Evolutionary conservation across 768 basidiomycete species (phyloP).

Genomic region (Russula brevipes): DNA sequence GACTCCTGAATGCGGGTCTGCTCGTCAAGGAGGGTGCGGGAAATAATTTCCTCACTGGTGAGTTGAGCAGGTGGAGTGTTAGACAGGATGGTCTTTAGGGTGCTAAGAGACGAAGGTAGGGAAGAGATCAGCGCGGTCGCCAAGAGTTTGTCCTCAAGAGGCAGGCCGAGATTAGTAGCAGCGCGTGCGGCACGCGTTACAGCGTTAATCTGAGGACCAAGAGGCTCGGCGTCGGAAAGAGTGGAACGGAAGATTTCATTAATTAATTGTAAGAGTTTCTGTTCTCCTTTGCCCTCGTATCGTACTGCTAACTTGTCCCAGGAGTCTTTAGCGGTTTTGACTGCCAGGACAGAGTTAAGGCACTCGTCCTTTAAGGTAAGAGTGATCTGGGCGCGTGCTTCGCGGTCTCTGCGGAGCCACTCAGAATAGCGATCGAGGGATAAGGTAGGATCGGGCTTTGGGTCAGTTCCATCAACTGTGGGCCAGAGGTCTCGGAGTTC

Average conservation of each 20-base stretch:
- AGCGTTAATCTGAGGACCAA: constrained; percentile 27
- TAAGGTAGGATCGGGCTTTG: too few species aligned
- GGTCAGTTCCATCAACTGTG: too few species aligned
- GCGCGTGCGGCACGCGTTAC: constrained; percentile 23
- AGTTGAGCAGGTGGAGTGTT: constrained; percentile 10
- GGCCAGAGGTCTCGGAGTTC: too few species aligned
- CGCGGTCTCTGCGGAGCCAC: too few species aligned
- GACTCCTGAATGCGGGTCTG: neutral
- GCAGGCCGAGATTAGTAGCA: constrained; percentile 21
- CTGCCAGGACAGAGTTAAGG: neutral
- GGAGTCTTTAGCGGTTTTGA: neutral
- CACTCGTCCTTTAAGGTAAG: neutral
- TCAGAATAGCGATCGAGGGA: too few species aligned
- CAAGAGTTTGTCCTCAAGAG: constrained; percentile 26
- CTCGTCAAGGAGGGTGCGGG: constrained; percentile 20
- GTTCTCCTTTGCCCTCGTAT: constrained; percentile 25
- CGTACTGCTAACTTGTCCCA: neutral
- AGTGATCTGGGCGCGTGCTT: neutral
- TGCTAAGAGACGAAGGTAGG: constrained; percentile 26
- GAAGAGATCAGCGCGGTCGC: constrained; percentile 27
- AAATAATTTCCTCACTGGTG: constrained; percentile 15
- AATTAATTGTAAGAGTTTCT: constrained; percentile 11
- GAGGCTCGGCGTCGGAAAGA: constrained; percentile 22
- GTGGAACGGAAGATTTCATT: constrained; percentile 26
- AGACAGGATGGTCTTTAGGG: constrained; percentile 25